Percentiles rank a stretch among this genome's conserved stretches.
These are phyloP conservation scores for Jatropha multifida DNA, from an alignment of 441 rosid genomes.

Conservation along the genomic window DNA sequence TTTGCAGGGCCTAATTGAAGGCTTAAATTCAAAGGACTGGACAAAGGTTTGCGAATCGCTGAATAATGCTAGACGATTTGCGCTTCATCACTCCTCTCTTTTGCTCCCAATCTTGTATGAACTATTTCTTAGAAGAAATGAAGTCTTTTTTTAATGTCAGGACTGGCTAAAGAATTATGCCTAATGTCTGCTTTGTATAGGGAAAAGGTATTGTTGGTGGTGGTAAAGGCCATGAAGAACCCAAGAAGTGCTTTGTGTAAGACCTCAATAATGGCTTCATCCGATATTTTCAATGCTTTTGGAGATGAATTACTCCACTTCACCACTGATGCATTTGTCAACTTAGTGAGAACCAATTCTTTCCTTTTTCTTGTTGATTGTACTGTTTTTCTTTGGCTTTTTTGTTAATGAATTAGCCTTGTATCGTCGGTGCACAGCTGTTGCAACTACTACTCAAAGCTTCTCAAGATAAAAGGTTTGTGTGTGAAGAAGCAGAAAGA, in stretches of 20 bases:
- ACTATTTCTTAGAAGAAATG: neutral
- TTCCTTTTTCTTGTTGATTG: neutral
- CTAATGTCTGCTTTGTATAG: constrained; percentile 29
- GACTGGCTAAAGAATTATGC: neutral
- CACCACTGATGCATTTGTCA: constrained; percentile 56
- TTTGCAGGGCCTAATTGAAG: constrained; percentile 56
- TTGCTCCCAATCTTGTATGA: constrained; percentile 69
- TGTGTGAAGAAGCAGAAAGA: constrained; percentile 88
- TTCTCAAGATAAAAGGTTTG: constrained; percentile 92
- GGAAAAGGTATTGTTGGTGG: constrained; percentile 61
- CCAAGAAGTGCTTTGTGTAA: constrained; percentile 95
- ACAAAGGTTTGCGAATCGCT: constrained; percentile 60
- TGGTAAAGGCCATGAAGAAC: constrained; percentile 85
- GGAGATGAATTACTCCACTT: constrained; percentile 59
- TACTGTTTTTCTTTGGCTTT: neutral
- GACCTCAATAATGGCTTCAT: constrained; percentile 85
- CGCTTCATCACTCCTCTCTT: constrained; percentile 58
- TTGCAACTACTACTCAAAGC: constrained; percentile 87
- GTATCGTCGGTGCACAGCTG: constrained; percentile 38
- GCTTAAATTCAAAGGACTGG: constrained; percentile 83
- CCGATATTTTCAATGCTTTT: constrained; percentile 69
- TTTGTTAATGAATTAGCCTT: neutral
- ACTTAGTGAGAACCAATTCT: constrained; percentile 40
- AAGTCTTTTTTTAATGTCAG: neutral
- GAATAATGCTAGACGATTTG: constrained; percentile 63